Evolutionary conservation across 345 rosid genomes (phyloP).

Genomic region (Corchorus capsularis): DNA sequence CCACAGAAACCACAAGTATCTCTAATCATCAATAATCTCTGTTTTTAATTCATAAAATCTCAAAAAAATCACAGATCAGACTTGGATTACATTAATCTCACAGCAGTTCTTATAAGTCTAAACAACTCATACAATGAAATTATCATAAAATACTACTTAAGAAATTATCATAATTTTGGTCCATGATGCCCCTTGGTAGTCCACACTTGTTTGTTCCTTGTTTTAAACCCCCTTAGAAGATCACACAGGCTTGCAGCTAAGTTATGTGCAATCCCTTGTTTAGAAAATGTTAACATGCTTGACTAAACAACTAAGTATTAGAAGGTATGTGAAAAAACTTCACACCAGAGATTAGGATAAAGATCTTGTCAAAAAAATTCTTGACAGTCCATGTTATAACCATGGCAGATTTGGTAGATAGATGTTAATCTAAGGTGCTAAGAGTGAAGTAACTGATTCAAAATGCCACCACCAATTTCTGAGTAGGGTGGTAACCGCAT

Average conservation of each 20-base stretch:
- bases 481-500: not conserved
- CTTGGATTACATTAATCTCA: not conserved
- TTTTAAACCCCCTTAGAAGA: not conserved
- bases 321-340: not conserved
- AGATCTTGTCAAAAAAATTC: not conserved
- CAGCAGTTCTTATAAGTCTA: not conserved
- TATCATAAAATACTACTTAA: not conserved
- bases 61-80: not conserved
- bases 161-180: not conserved
- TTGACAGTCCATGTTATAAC: not conserved
- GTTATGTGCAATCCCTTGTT: not conserved
- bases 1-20: not conserved
- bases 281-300: not conserved
- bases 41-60: constrained; percentile 8
- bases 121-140: constrained; percentile 7
- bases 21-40: not conserved
- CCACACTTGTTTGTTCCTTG: not conserved
- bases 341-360: constrained; percentile 12
- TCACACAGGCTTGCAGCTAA: not conserved
- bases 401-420: not conserved
- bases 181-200: not conserved
- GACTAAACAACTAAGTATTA: not conserved
- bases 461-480: not conserved
- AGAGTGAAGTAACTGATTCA: not conserved
- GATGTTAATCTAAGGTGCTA: not conserved